Percentiles rank a stretch among this genome's conserved stretches.
These are phyloP conservation scores for Aeschynomene evenia DNA, from an alignment of 306 rosid genomes.

Conservation along the genomic window DNA sequence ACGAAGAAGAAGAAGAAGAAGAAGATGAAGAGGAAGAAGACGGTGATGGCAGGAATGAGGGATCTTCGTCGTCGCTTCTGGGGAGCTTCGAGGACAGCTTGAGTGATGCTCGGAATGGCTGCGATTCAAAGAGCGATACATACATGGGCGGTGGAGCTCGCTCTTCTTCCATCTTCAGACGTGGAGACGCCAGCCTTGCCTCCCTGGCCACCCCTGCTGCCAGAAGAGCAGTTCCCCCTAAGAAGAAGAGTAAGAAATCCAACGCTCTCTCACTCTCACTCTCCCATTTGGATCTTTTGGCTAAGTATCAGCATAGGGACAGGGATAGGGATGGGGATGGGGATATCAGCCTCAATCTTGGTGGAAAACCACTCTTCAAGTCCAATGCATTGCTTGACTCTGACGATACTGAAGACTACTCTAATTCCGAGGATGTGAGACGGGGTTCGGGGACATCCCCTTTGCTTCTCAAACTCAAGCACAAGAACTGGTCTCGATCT, in stretches of 20 bases:
- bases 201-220: slow-evolving; percentile 33
- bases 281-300: slow-evolving; percentile 45
- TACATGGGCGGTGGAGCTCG: slow-evolving; percentile 45
- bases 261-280: slow-evolving; percentile 32
- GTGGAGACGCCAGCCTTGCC: slow-evolving; percentile 55
- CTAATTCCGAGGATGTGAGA: slow-evolving; percentile 66
- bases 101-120: slow-evolving; percentile 67
- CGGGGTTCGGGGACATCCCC: slow-evolving; percentile 60
- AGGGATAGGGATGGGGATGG: not conserved
- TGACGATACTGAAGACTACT: slow-evolving; percentile 68
- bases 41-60: slow-evolving; percentile 29
- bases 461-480: slow-evolving; percentile 61
- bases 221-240: slow-evolving; percentile 31
- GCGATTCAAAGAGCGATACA: slow-evolving; percentile 61
- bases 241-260: slow-evolving; percentile 56
- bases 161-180: slow-evolving; percentile 50
- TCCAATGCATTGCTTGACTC: slow-evolving; percentile 44
- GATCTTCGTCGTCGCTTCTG: slow-evolving; percentile 57
- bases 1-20: slow-evolving; percentile 37
- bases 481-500: slow-evolving; percentile 58
- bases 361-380: slow-evolving; percentile 40
- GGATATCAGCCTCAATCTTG: slow-evolving; percentile 39
- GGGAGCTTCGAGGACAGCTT: slow-evolving; percentile 62
- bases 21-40: slow-evolving; percentile 20
- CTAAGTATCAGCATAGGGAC: slow-evolving; percentile 49